A percentile compares a stretch with the other conserved stretches of the same genome.
Evolutionary conservation across 768 basidiomycete species (phyloP).

Genomic region (Tremella mesenterica): DNA sequence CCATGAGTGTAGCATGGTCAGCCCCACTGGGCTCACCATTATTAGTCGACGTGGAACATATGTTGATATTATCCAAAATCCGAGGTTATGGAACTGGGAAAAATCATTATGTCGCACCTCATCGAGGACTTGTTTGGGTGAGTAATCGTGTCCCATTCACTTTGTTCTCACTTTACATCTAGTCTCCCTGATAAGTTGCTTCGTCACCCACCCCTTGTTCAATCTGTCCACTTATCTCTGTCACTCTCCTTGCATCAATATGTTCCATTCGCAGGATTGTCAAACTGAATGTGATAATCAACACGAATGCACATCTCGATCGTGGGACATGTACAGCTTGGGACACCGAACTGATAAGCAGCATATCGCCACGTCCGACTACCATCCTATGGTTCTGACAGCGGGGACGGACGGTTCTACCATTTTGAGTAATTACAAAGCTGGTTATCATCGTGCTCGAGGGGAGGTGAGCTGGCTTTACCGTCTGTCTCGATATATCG

Average conservation of each 20-base stretch:
- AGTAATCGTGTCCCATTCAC: too few relatives aligned
- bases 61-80: slow-evolving; percentile 12
- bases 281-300: too few relatives aligned
- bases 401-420: slow-evolving; percentile 71
- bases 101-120: slow-evolving; percentile 1
- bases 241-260: too few relatives aligned
- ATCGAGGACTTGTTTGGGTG: slow-evolving; percentile 72
- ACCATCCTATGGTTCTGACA: slow-evolving; percentile 75
- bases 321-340: not conserved
- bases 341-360: slow-evolving; percentile 37
- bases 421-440: slow-evolving; percentile 20
- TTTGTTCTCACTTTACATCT: too few relatives aligned
- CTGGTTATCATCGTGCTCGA: slow-evolving; percentile 12
- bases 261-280: too few relatives aligned
- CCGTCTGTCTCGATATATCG: slow-evolving; percentile 52
- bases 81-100: slow-evolving; percentile 1
- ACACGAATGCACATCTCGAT: too few relatives aligned
- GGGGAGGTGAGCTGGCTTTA: slow-evolving; percentile 41
- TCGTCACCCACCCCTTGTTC: too few relatives aligned
- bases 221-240: too few relatives aligned
- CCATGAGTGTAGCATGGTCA: slow-evolving; percentile 24
- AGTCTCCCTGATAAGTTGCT: too few relatives aligned
- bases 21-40: slow-evolving; percentile 16
- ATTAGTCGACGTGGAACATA: slow-evolving; percentile 20
- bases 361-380: slow-evolving; percentile 68